A percentile compares a stretch with the other conserved stretches of the same genome.
These are phyloP conservation scores for Pyrenophora graminea DNA, from an alignment of 2,329 filamentous ascomycete species.

Conservation along the genomic window DNA sequence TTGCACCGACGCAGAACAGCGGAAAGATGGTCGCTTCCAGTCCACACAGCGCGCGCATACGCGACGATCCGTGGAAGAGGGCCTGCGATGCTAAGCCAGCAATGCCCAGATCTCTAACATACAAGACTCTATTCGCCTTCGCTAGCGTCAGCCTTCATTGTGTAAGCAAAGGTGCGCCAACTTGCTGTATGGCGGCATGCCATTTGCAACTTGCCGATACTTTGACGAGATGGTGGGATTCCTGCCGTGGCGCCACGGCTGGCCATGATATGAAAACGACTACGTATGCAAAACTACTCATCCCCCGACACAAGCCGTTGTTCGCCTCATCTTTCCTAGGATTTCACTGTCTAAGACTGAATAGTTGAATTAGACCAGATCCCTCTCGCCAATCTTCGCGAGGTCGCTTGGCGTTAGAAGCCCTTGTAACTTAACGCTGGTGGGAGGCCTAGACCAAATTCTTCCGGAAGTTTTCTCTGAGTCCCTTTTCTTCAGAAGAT, in stretches of 20 bases:
- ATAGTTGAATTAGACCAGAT: neutral
- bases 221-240: neutral
- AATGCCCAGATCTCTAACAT: slow-evolving; percentile 1
- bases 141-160: slow-evolving; percentile 1
- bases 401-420: neutral
- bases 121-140: slow-evolving; percentile 1
- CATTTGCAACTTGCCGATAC: neutral
- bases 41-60: neutral
- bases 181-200: neutral
- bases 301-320: too few species aligned
- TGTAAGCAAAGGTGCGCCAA: neutral
- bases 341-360: neutral
- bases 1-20: slow-evolving; percentile 1
- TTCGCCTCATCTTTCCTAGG: too few species aligned
- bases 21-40: neutral
- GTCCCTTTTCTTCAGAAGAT: neutral
- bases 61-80: neutral
- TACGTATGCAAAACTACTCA: too few species aligned
- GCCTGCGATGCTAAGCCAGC: slow-evolving; percentile 2
- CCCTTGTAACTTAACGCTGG: neutral
- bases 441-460: neutral
- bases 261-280: too few species aligned
- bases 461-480: neutral
- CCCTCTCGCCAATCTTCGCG: slow-evolving; percentile 1
- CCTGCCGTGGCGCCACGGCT: too few species aligned